Conservation (phyloP, 768 basidiomycete species). For the Pholiota molesta region DNA sequence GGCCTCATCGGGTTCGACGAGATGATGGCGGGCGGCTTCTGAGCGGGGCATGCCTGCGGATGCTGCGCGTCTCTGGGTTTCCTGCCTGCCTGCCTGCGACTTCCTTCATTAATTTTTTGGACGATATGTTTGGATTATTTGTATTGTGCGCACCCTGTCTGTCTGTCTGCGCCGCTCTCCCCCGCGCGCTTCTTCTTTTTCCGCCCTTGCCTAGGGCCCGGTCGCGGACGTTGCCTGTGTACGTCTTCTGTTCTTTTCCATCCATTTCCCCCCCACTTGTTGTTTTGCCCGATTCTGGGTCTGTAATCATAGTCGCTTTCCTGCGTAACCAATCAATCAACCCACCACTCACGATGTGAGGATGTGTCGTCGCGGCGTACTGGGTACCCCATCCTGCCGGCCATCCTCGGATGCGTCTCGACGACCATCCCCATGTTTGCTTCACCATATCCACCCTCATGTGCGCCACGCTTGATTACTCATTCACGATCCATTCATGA, state of each 20-base stretch:
- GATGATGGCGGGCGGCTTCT: slow-evolving; percentile 42
- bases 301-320: slow-evolving; percentile 36
- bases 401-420: slow-evolving; percentile 42
- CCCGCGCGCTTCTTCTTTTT: slow-evolving; percentile 10
- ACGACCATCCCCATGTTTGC: slow-evolving; percentile 33
- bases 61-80: slow-evolving; percentile 39
- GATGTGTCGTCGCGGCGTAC: slow-evolving; percentile 41
- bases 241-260: slow-evolving; percentile 19
- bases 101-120: slow-evolving; percentile 20
- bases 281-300: slow-evolving; percentile 16
- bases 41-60: slow-evolving; percentile 23
- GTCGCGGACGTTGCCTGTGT: slow-evolving; percentile 13
- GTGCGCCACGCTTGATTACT: slow-evolving; percentile 32
- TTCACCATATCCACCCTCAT: slow-evolving; percentile 20
- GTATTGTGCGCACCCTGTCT: slow-evolving; percentile 26
- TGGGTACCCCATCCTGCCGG: slow-evolving; percentile 30
- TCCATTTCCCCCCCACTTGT: slow-evolving; percentile 23
- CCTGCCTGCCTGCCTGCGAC: slow-evolving; percentile 8
- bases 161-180: slow-evolving; percentile 13
- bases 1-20: slow-evolving; percentile 42
- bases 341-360: slow-evolving; percentile 28
- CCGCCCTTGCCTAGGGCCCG: slow-evolving; percentile 7
- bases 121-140: slow-evolving; percentile 32
- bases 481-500: slow-evolving; percentile 28
- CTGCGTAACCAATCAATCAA: slow-evolving; percentile 17